phyloP scores from a whole-genome alignment of 305 asterid genomes.

The Fraxinus nigra region DNA sequence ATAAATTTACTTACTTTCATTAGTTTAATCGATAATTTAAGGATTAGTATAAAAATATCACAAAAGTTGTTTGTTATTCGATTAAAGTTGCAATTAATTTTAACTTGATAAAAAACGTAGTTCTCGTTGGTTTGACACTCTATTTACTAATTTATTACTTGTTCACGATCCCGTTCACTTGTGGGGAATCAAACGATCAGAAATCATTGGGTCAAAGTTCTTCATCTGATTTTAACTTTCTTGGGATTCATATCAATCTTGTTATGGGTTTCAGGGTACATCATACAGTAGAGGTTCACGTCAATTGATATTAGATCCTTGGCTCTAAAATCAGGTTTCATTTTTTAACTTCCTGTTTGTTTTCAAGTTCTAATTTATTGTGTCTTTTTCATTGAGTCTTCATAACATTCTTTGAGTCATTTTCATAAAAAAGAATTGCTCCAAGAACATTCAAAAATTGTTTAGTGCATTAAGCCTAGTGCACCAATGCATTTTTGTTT shows the following conservation, averaged over 20 bases:
- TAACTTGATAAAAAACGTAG: too few species aligned
- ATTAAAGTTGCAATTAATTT: too few species aligned
- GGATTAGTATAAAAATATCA: too few species aligned
- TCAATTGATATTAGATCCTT: too few species aligned
- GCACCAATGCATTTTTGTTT: not conserved
- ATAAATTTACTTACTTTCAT: too few species aligned
- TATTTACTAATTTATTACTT: too few species aligned
- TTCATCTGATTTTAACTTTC: not conserved
- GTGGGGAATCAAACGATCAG: too few species aligned
- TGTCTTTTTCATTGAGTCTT: not conserved
- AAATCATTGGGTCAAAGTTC: not conserved
- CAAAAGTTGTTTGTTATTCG: too few species aligned
- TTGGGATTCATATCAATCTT: not conserved
- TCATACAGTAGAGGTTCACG: not conserved
- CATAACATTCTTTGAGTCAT: not conserved
- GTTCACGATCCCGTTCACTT: too few species aligned
- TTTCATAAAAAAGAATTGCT: not conserved
- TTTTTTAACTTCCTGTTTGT: not conserved
- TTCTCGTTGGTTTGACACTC: too few species aligned
- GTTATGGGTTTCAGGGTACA: not conserved
- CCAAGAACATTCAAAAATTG: not conserved
- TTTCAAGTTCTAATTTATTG: not conserved
- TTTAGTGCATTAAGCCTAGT: too few species aligned
- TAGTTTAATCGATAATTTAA: too few species aligned
- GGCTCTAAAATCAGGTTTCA: not conserved